These are phyloP conservation scores for Articulospora tetracladia DNA, from an alignment of 495 filamentous ascomycete genomes.

Conservation along the genomic window DNA sequence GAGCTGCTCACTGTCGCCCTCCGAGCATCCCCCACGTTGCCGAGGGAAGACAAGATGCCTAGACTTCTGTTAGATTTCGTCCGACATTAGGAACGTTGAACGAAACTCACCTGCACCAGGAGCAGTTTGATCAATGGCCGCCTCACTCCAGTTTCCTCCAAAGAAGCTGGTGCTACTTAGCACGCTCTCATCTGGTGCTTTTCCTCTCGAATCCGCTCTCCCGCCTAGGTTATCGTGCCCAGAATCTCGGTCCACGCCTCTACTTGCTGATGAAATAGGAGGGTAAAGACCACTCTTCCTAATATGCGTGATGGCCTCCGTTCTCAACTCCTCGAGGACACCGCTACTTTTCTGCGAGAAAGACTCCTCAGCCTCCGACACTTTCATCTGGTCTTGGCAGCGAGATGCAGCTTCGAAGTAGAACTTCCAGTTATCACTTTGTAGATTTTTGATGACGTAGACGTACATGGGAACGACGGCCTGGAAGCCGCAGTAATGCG, in stretches of 20 bases:
- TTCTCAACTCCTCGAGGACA: conserved; percentile 39
- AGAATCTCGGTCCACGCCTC: not conserved
- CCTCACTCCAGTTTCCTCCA: conserved; percentile 9
- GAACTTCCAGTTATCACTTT: conserved; percentile 9
- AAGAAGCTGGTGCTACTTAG: not conserved
- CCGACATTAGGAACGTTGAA: not conserved
- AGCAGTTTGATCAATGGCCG: conserved; percentile 2
- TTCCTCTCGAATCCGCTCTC: not conserved
- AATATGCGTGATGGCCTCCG: conserved; percentile 30
- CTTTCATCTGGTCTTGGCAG: conserved; percentile 27
- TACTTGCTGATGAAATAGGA: not conserved
- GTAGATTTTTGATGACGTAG: conserved; percentile 42
- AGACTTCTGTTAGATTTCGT: no score
- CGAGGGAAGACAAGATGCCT: not conserved
- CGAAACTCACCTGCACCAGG: not conserved
- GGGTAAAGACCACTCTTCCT: not conserved
- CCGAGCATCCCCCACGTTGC: not conserved
- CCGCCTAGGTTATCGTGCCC: not conserved
- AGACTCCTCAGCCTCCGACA: conserved; percentile 24
- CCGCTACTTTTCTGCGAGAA: conserved; percentile 32
- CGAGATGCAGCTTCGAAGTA: conserved; percentile 28
- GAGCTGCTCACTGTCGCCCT: not conserved
- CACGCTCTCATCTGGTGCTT: not conserved
- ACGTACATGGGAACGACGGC: conserved; percentile 53
- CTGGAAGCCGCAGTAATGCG: conserved; percentile 50